Base-by-base conservation (phyloP, 176 grass and related monocot species). In the Aegilops speltoides region DNA sequence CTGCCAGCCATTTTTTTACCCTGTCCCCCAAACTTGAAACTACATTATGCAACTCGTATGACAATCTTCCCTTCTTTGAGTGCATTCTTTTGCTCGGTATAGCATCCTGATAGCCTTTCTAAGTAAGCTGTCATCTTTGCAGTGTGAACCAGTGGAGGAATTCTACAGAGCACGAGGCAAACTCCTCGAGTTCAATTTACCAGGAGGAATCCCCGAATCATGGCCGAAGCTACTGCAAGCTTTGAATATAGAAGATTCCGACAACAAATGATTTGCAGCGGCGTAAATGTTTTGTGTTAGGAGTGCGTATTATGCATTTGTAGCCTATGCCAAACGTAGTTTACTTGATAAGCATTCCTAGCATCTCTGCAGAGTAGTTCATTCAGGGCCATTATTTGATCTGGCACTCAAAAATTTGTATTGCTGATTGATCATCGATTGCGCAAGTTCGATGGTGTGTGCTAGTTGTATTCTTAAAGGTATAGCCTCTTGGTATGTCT, bases 191-290 rank as follows among this genome's bases (percentile, higher is more conserved):
- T 99, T 99, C 74, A 79, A 96, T 86, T 74, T 99, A 79, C 94
- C 97, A 1, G 97, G 97, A 50, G 97, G 97, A 25, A 94, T 96
- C 41, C 88, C 94, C 0, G 92, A 96, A 56, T 96, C 97, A 2
- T 99, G 97, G 94, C 94, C 94, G 4, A 99, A 99, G 89, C 84
- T 99, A 57, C 86, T 99, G 36, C 82, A 78, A 76, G 94, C 94
- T 15, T 87, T 99, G 75, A 87, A 94, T 83, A 50, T 99, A 65
- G 90, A 99, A 57, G 87, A 89, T 69, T 90, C 90, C 9, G 65
- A 90, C 7, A 89, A 93, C 20, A 84, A 93, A 67, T 84, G 80
- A 90, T 88, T 89, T 17, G 90, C 87, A 37, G 87, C 94, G 71
- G 92, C 92, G 36, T 99, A 67, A n/a, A n/a, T n/a, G 85, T 80